phyloP scores from a whole-genome alignment of 257 asterid genomes.

The Solanum pimpinellifolium region DNA sequence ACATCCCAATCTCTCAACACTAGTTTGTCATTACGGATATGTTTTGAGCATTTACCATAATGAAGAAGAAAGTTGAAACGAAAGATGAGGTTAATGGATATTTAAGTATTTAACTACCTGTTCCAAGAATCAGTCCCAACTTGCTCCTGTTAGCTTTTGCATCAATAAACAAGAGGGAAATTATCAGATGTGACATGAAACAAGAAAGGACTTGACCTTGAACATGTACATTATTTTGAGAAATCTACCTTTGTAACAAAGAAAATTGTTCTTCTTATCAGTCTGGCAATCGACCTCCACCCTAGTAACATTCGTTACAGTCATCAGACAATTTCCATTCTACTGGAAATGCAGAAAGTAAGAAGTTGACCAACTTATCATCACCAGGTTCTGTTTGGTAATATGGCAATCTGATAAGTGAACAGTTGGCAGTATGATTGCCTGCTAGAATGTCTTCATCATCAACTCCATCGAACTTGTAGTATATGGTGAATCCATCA shows the following conservation, averaged over 20 bases:
- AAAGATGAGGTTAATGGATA: not conserved
- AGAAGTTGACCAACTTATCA: not conserved
- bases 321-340: not conserved
- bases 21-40: not conserved
- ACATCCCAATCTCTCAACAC: not conserved
- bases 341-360: rapidly evolving
- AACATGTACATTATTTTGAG: not conserved
- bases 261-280: not conserved
- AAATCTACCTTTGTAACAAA: not conserved
- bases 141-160: not conserved
- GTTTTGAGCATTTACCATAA: not conserved
- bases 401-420: not conserved
- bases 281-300: not conserved
- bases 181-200: not conserved
- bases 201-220: not conserved
- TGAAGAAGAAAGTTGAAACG: not conserved
- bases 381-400: rapidly evolving
- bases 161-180: not conserved
- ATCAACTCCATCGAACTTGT: not conserved
- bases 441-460: not conserved
- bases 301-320: not conserved
- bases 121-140: not conserved
- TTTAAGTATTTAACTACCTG: not conserved
- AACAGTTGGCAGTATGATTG: not conserved
- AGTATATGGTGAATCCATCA: not conserved